Conservation (phyloP, 192 early-diverging fungal species). For the Physocladia obscura region DNA sequence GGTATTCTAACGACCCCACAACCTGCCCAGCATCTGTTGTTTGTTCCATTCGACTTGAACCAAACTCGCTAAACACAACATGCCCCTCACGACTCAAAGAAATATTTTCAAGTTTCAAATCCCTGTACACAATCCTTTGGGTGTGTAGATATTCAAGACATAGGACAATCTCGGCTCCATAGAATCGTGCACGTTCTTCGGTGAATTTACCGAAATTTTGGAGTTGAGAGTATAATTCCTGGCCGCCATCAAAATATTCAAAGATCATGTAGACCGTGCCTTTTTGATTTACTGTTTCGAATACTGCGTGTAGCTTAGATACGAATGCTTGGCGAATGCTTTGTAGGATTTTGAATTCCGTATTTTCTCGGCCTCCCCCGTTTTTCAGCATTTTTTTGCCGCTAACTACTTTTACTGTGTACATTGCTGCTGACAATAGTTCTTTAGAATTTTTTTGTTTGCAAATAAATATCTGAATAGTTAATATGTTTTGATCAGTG, state of each 20-base stretch:
- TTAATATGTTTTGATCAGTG: no score
- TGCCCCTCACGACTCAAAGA: constrained; percentile 52
- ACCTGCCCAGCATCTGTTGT: constrained; percentile 28
- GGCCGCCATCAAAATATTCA: constrained; percentile 89
- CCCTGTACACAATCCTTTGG: constrained; percentile 53
- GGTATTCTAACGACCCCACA: constrained; percentile 54
- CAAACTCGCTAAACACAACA: constrained; percentile 58
- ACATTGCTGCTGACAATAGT: constrained; percentile 54
- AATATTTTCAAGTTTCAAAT: constrained; percentile 61
- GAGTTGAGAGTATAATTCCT: constrained; percentile 91
- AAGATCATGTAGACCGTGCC: constrained; percentile 54
- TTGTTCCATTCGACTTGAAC: constrained; percentile 44
- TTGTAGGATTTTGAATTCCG: constrained; percentile 47
- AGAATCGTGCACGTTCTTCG: constrained; percentile 50
- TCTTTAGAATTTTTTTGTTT: constrained; percentile 44
- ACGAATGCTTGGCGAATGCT: constrained; percentile 53
- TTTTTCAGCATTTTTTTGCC: no score
- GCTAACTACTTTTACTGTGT: no score
- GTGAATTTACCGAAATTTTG: constrained; percentile 48
- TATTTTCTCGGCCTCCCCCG: no score
- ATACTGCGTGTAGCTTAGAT: constrained; percentile 53
- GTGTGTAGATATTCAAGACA: constrained; percentile 49
- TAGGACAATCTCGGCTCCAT: constrained; percentile 48
- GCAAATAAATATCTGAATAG: neutral
- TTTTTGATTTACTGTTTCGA: constrained; percentile 40